phyloP scores from a whole-genome alignment of 768 basidiomycete species.

The Exsudoporus frostii region DNA sequence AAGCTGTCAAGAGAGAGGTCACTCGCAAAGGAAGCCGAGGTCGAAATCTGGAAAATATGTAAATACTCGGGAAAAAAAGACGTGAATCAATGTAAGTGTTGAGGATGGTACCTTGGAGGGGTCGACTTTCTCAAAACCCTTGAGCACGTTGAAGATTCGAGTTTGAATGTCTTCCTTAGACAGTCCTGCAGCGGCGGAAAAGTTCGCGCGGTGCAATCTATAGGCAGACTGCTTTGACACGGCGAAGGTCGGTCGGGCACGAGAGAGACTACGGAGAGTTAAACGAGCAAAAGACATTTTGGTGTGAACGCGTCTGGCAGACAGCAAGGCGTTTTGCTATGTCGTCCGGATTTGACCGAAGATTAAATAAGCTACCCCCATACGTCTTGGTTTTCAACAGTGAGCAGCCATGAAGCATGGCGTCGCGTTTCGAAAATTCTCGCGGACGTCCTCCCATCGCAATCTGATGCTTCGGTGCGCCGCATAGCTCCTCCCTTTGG shows the following conservation, averaged over 20 bases:
- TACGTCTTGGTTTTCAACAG: background rate
- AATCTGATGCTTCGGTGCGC: conserved; percentile 87
- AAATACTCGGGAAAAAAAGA: conserved; percentile 30
- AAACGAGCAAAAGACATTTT: conserved; percentile 36
- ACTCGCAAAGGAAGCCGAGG: conserved; percentile 51
- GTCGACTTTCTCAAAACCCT: conserved; percentile 32
- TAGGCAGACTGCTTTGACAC: conserved; percentile 29
- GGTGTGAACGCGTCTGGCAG: conserved; percentile 21
- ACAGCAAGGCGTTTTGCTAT: background rate
- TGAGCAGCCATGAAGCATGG: conserved; percentile 89
- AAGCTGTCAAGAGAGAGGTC: conserved; percentile 77
- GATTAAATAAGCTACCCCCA: background rate
- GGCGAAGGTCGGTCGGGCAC: conserved; percentile 26
- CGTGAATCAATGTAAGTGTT: background rate
- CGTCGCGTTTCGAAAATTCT: conserved; percentile 87
- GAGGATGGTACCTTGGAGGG: conserved; percentile 22
- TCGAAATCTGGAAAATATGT: conserved; percentile 50
- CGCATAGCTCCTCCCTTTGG: background rate
- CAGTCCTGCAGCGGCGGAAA: conserved; percentile 25
- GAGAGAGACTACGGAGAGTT: conserved; percentile 30
- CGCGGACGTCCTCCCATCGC: conserved; percentile 87
- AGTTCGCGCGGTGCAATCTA: conserved; percentile 31
- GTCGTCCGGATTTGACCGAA: conserved; percentile 29
- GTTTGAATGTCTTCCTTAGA: conserved; percentile 23
- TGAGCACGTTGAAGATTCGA: conserved; percentile 30